Conservation (phyloP, 2,329 filamentous ascomycete genomes). For the Xylaria sp. region DNA sequence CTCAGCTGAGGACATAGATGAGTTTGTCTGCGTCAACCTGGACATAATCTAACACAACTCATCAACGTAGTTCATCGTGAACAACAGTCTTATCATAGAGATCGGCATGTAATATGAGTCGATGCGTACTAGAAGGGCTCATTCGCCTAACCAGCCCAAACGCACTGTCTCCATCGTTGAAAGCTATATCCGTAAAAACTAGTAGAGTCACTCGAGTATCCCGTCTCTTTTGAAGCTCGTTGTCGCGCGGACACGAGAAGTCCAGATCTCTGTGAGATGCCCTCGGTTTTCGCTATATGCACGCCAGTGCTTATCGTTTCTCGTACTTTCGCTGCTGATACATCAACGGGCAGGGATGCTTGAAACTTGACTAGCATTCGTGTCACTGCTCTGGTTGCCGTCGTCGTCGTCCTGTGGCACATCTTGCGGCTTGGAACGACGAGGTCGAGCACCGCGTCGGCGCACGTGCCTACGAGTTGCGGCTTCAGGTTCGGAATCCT, state of each 20-base stretch:
- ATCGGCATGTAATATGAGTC: not conserved
- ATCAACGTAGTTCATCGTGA: not conserved
- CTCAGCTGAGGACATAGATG: not conserved
- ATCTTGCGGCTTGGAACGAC: conserved; percentile 14
- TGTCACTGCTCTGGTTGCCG: conserved; percentile 47
- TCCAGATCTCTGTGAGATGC: not conserved
- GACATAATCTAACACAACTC: not conserved
- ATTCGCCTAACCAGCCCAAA: not conserved
- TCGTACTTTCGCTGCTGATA: not conserved
- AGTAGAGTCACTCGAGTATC: not conserved
- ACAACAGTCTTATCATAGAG: not conserved
- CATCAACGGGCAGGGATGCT: conserved; percentile 48
- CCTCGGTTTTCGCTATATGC: not conserved
- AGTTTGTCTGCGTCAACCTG: not conserved
- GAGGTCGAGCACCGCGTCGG: conserved; percentile 4
- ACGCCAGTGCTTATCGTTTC: not conserved
- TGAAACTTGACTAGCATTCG: conserved; percentile 48
- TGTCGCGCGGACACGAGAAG: not conserved
- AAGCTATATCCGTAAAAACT: not conserved
- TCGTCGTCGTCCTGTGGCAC: conserved; percentile 23
- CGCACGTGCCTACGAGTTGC: conserved; percentile 11
- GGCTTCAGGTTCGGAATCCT: conserved; percentile 42
- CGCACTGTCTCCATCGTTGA: not conserved
- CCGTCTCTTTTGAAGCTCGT: not conserved
- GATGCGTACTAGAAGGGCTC: not conserved